Base-by-base conservation (phyloP, 306 rosid genomes). In the Potentilla sterilis region DNA sequence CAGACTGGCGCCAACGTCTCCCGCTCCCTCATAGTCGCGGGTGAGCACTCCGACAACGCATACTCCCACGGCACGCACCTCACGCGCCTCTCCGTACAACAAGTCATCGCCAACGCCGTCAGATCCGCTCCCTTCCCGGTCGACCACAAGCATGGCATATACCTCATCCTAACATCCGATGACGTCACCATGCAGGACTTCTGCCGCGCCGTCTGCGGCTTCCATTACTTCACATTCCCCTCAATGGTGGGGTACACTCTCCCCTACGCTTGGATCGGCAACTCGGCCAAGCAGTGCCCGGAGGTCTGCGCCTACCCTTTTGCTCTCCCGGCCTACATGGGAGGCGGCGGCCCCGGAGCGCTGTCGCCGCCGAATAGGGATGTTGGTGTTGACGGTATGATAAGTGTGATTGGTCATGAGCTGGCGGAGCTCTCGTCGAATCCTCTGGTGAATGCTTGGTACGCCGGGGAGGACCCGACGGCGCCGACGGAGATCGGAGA, bases 401-500 rank as follows among this genome's bases (percentile, higher is more conserved):
- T 87, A 73, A 87, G 91, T 11, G 91, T 87, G 63, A 87, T 87
- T 2, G 91, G 70, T 6, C 91, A 87, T 38, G 91, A 87, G 77
- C 72, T 87, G 42, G 91, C 91, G 2, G 91, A 87, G 87, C 73
- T 87, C 3, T 32, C 91, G 6, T 69, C 91, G 58, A 87, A 87
- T 18, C 91, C 91, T 4, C 47, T 87, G 41, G 88, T 93, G 19
- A 93, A 93, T 16, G 98, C 98, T 2, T 93, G 97, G 98, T 93
- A 93, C 69, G 98, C 98, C 2, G 98, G 98, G 1, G 97, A 91
- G 79, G 98, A 93, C 24, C 98, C 98, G 0, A 91, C 98, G 43
- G 96, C 98, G 6, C 98, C 98, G 44, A 91, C 96, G 63, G 98
- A 93, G 88, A 89, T 93, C 21, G 96, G 97, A 2, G 98, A 93